Evolutionary conservation across 805 yeast species (phyloP).

Genomic region (Pichia californica): DNA sequence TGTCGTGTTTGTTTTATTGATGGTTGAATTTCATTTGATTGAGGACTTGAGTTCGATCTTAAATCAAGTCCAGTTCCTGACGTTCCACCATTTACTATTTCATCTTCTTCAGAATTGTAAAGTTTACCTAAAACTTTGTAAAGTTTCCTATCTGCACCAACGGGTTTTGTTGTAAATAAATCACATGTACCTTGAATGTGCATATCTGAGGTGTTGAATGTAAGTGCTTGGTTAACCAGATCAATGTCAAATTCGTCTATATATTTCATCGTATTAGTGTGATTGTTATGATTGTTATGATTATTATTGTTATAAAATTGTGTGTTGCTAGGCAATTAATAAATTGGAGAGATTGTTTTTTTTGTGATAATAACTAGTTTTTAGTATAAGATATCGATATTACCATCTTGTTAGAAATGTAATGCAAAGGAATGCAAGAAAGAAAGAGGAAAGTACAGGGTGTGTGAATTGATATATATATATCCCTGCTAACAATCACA

Average conservation of each 20-base stretch:
- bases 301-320: background rate
- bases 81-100: background rate
- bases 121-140: conserved; percentile 81
- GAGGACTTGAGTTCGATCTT: conserved; percentile 3
- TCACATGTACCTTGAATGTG: conserved; percentile 86
- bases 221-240: conserved; percentile 77
- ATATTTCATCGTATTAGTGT: conserved; percentile 44
- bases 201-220: conserved; percentile 69
- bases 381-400: too few relatives aligned
- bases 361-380: too few relatives aligned
- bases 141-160: conserved; percentile 81
- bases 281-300: background rate
- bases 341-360: too few relatives aligned
- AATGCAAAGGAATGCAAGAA: too few relatives aligned
- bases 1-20: conserved; percentile 7
- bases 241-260: conserved; percentile 93
- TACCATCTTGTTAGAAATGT: too few relatives aligned
- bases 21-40: background rate
- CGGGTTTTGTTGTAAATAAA: conserved; percentile 88
- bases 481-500: too few relatives aligned
- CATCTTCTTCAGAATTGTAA: conserved; percentile 15
- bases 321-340: too few relatives aligned
- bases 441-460: too few relatives aligned
- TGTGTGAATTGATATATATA: too few relatives aligned
- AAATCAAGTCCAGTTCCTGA: background rate